These are phyloP conservation scores for Monoraphidium neglectum DNA, from an alignment of 139 green algal genomes.

Conservation along the genomic window DNA sequence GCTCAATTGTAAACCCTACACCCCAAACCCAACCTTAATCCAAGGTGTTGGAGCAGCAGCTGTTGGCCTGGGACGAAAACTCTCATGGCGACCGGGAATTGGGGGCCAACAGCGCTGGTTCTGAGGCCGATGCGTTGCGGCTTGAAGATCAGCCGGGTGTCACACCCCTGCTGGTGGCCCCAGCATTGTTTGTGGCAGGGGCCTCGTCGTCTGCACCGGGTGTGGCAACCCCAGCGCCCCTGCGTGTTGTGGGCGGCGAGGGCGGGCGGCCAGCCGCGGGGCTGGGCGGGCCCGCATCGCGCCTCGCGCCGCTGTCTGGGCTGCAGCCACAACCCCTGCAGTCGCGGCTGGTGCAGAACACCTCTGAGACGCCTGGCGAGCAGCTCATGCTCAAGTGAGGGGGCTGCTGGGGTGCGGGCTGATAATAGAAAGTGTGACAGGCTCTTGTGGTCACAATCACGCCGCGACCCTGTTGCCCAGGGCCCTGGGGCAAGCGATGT, in stretches of 20 bases:
- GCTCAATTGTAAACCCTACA: no score
- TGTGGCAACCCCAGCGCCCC: background rate
- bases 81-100: no score
- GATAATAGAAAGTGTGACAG: background rate
- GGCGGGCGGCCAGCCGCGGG: no score
- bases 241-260: background rate
- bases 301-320: conserved; percentile 19
- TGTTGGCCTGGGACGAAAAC: no score
- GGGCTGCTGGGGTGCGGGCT: background rate
- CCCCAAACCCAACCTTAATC: no score
- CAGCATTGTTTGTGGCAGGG: background rate
- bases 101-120: no score
- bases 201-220: background rate
- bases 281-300: conserved; percentile 8
- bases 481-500: no score
- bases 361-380: conserved; percentile 1
- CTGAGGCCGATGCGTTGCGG: no score
- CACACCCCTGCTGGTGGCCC: background rate
- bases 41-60: no score
- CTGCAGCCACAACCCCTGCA: conserved; percentile 14
- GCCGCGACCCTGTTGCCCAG: background rate
- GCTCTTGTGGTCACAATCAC: background rate
- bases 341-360: conserved; percentile 13
- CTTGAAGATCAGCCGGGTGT: no score
- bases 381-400: conserved; percentile 22